Evolutionary conservation across 768 basidiomycete genomes (phyloP).

Genomic region (Auricularia cornea): DNA sequence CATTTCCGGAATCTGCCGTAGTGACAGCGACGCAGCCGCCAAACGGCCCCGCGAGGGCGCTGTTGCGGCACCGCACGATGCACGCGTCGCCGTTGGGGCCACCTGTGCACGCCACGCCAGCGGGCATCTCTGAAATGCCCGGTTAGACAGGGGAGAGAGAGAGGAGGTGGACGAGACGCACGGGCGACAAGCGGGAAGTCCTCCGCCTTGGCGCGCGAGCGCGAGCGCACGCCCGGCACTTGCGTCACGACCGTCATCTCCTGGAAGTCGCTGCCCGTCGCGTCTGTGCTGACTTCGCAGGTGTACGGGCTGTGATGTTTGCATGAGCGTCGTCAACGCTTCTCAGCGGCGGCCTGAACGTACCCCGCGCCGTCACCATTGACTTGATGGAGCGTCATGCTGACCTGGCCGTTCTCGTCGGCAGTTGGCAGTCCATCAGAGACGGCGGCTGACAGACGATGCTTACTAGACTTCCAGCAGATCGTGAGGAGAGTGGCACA

Average conservation of each 20-base stretch:
- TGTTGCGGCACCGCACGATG: constrained; percentile 15
- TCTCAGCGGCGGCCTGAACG: no score
- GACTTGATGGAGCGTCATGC: constrained; percentile 21
- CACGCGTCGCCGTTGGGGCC: constrained; percentile 11
- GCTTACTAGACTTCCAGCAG: neutral
- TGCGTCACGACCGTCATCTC: constrained; percentile 15
- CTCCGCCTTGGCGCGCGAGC: constrained; percentile 7
- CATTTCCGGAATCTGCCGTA: neutral
- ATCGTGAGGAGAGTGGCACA: neutral
- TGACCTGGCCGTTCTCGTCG: constrained; percentile 16
- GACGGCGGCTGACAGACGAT: constrained; percentile 5
- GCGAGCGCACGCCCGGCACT: constrained; percentile 13
- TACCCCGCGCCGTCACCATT: constrained; percentile 24
- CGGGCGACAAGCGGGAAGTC: constrained; percentile 12
- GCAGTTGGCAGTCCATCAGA: constrained; percentile 17
- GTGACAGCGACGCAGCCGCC: constrained; percentile 21
- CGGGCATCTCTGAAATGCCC: constrained; percentile 3
- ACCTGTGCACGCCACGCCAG: constrained; percentile 11
- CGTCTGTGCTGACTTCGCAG: constrained; percentile 20
- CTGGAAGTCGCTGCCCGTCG: constrained; percentile 15
- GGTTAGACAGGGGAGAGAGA: neutral
- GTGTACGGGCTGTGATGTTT: constrained; percentile 12
- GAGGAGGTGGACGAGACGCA: constrained; percentile 1
- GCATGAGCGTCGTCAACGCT: no score
- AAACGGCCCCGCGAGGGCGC: constrained; percentile 22